A percentile compares a stretch with the other conserved stretches of the same genome.
These are phyloP conservation scores for Chlamydomonas sp. DNA, from an alignment of 139 green algal species.

Conservation along the genomic window DNA sequence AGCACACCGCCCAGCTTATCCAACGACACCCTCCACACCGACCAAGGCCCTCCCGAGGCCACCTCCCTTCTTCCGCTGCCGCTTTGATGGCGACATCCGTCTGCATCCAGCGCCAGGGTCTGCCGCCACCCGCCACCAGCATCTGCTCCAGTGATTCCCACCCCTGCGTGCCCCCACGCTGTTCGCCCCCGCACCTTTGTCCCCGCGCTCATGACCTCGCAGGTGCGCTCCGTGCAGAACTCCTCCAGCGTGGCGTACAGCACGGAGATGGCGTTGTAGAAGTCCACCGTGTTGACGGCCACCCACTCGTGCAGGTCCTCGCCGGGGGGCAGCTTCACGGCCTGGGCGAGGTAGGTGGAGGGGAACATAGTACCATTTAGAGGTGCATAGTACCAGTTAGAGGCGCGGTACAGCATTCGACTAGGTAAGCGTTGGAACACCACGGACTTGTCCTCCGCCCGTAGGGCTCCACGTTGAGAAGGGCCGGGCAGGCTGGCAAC, in stretches of 20 bases:
- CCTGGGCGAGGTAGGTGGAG: slow-evolving; percentile 7
- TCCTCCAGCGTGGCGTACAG: slow-evolving; percentile 93
- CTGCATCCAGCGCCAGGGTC: too few relatives aligned
- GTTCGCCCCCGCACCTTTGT: slow-evolving; percentile 78
- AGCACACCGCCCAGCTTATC: too few relatives aligned
- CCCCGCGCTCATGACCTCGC: slow-evolving; percentile 95
- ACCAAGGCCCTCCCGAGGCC: neutral
- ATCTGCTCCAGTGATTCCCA: neutral
- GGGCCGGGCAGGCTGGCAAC: too few relatives aligned
- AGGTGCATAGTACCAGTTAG: too few relatives aligned
- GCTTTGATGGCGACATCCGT: too few relatives aligned
- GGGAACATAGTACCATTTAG: too few relatives aligned
- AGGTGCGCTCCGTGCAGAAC: slow-evolving; percentile 92
- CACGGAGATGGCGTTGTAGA: slow-evolving; percentile 98
- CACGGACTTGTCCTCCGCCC: too few relatives aligned
- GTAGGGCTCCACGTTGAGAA: too few relatives aligned
- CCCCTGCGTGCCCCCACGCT: neutral
- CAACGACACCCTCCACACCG: too few relatives aligned
- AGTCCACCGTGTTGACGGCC: slow-evolving; percentile 82
- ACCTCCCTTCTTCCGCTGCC: too few relatives aligned
- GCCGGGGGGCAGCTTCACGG: slow-evolving; percentile 84
- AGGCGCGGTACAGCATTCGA: too few relatives aligned
- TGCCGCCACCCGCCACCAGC: neutral
- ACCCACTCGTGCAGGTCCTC: slow-evolving; percentile 87
- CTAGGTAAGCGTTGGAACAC: too few relatives aligned